A percentile compares a stretch with the other conserved stretches of the same genome.
phyloP scores from a whole-genome alignment of 208 protist species.

The Tritrichomonas foetus region DNA sequence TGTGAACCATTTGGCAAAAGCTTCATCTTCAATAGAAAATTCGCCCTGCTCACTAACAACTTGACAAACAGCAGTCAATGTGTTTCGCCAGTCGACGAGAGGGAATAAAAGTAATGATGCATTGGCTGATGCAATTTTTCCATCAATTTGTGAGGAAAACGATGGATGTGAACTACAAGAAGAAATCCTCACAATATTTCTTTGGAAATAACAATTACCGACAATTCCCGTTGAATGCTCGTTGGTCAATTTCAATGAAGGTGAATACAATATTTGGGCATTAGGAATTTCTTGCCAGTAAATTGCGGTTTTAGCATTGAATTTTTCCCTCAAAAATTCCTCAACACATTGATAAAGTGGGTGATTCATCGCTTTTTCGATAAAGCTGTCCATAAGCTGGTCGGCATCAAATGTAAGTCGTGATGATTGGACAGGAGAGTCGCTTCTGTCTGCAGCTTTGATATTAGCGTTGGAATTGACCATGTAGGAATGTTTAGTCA shows the following conservation, averaged over 20 bases:
- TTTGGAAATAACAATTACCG: background rate
- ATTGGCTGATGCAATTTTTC: background rate
- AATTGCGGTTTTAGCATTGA: background rate
- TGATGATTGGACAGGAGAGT: no score
- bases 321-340: background rate
- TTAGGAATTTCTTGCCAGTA: slow-evolving; percentile 16
- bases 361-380: no score
- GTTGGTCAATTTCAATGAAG: background rate
- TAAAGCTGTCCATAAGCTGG: no score
- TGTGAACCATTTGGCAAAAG: background rate
- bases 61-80: background rate
- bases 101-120: background rate
- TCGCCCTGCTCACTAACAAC: background rate
- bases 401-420: no score
- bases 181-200: no score
- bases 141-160: background rate
- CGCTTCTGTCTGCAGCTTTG: no score
- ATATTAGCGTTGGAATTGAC: no score
- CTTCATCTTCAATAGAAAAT: background rate
- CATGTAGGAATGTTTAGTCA: no score
- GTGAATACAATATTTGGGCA: background rate
- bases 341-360: background rate
- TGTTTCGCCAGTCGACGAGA: background rate
- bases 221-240: background rate
- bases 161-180: no score